Evolutionary conservation across 1,284 basidiomycete species (phyloP).

Genomic region (Agroathelia rolfsii): DNA sequence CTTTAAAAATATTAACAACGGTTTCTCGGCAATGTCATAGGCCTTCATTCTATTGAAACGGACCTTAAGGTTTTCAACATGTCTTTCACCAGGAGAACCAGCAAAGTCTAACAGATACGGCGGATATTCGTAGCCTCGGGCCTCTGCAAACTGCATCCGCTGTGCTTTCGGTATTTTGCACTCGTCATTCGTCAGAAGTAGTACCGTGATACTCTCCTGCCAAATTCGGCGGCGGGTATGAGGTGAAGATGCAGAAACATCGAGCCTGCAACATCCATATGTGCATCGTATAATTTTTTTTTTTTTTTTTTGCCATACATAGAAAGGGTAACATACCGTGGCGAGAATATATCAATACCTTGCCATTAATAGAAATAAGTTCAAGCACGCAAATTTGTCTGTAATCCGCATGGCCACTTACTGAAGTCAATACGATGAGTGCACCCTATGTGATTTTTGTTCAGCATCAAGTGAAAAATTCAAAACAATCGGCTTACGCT

Average conservation of each 20-base stretch:
- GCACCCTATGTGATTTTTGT: conserved; percentile 32
- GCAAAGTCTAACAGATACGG: conserved; percentile 64
- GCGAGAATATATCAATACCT: conserved; percentile 78
- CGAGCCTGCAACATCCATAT: conserved; percentile 37
- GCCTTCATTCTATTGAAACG: too few species aligned
- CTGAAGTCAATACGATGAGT: conserved; percentile 68
- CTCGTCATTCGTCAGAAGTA: conserved; percentile 53
- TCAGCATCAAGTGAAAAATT: too few species aligned
- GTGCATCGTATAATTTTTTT: too few species aligned
- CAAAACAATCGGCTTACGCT: conserved; percentile 46
- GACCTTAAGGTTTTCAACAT: conserved; percentile 77
- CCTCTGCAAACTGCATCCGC: conserved; percentile 50
- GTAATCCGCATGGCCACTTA: conserved; percentile 22
- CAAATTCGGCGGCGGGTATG: conserved; percentile 72
- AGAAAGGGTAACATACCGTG: conserved; percentile 30
- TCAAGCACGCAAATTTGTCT: conserved; percentile 7
- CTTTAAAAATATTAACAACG: conserved; percentile 21
- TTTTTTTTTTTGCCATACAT: too few species aligned
- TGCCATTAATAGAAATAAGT: conserved; percentile 2
- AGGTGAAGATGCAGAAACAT: conserved; percentile 48
- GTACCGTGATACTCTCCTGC: conserved; percentile 68
- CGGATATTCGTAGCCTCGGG: conserved; percentile 49
- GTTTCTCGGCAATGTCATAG: background rate
- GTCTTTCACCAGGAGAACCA: conserved; percentile 64
- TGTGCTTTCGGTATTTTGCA: conserved; percentile 56